phyloP scores from a whole-genome alignment of 495 filamentous ascomycete genomes.

The Penicillium lividum region DNA sequence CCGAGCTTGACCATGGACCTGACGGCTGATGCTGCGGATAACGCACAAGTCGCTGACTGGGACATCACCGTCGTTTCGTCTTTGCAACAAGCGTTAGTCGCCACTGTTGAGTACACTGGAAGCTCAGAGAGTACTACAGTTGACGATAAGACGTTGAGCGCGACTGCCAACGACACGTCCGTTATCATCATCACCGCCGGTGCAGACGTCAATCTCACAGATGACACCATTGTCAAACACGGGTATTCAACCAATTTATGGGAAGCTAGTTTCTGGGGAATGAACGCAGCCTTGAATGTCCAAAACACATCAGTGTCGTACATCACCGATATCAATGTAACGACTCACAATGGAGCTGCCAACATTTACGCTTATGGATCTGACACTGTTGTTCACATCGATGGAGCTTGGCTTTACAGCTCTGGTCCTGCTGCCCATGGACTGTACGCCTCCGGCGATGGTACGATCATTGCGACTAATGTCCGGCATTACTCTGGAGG shows the following conservation, averaged over 20 bases:
- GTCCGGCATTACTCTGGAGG: slow-evolving; percentile 18
- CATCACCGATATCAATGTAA: slow-evolving; percentile 15
- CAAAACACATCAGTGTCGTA: slow-evolving; percentile 14
- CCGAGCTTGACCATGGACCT: too few species aligned
- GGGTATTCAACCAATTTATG: slow-evolving; percentile 21
- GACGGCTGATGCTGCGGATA: too few species aligned
- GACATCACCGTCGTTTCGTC: too few species aligned
- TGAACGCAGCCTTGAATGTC: slow-evolving; percentile 21
- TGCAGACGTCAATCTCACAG: slow-evolving; percentile 10
- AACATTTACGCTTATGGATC: slow-evolving; percentile 14
- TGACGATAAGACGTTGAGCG: too few species aligned
- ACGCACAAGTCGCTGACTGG: too few species aligned
- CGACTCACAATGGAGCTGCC: slow-evolving; percentile 18
- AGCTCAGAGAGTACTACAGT: too few species aligned
- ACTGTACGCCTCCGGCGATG: slow-evolving; percentile 21
- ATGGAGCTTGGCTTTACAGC: slow-evolving; percentile 18
- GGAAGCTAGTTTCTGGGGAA: slow-evolving; percentile 20
- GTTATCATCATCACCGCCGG: slow-evolving; percentile 13
- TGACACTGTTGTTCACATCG: slow-evolving; percentile 16
- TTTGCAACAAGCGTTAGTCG: too few species aligned
- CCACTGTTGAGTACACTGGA: too few species aligned
- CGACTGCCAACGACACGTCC: slow-evolving; percentile 19
- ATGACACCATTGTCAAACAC: slow-evolving; percentile 14
- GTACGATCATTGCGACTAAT: slow-evolving; percentile 19
- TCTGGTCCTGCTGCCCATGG: slow-evolving; percentile 21